A percentile compares a stretch with the other conserved stretches of the same genome.
Conservation (phyloP, 2,329 filamentous ascomycete species). For the Clathrospora elynae region DNA sequence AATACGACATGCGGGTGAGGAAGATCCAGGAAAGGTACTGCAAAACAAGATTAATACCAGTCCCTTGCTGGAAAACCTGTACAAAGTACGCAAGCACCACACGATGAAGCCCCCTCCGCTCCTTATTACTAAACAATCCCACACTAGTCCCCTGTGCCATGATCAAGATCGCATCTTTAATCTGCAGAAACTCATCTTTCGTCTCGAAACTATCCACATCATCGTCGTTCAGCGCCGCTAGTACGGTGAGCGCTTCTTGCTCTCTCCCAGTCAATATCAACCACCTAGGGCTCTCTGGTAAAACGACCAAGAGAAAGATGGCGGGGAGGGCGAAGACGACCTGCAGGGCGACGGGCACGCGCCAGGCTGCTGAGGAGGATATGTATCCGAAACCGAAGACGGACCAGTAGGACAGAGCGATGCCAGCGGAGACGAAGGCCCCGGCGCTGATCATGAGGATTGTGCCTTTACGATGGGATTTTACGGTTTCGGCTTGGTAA, state of each 20-base stretch:
- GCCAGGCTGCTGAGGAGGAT: constrained; percentile 50
- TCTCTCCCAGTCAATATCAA: constrained; percentile 62
- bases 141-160: constrained; percentile 36
- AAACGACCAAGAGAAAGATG: constrained; percentile 56
- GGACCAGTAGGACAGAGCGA: constrained; percentile 59
- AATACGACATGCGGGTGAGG: constrained; percentile 56
- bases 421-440: constrained; percentile 57
- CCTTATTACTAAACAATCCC: constrained; percentile 37
- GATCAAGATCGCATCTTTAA: constrained; percentile 42
- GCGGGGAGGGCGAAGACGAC: constrained; percentile 62
- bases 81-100: constrained; percentile 50
- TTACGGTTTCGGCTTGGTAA: constrained; percentile 59
- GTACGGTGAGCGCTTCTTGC: constrained; percentile 47
- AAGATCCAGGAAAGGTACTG: constrained; percentile 57
- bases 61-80: constrained; percentile 53
- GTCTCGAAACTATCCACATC: constrained; percentile 34
- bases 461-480: constrained; percentile 51
- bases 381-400: constrained; percentile 58
- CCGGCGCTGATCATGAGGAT: constrained; percentile 57
- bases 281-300: constrained; percentile 65
- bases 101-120: constrained; percentile 51
- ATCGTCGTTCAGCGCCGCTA: constrained; percentile 40
- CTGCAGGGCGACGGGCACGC: constrained; percentile 63
- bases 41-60: constrained; percentile 39
- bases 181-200: constrained; percentile 50